phyloP scores from a whole-genome alignment of 1,139 yeast genomes.

The Schwanniomyces etchellsii region DNA sequence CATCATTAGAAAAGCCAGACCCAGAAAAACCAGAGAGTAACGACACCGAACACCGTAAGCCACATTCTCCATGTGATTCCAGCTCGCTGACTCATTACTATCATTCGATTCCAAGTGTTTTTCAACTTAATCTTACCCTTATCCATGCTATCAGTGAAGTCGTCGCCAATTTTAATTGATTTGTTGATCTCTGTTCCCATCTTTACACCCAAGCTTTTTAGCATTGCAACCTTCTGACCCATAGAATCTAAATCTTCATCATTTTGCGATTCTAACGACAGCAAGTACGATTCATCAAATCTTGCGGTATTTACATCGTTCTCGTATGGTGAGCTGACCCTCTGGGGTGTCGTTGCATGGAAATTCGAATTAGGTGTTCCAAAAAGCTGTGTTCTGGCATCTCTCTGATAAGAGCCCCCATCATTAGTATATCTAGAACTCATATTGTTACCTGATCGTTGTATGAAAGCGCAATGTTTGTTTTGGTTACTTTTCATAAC shows the following conservation, averaged over 20 bases:
- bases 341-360: constrained; percentile 22
- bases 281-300: constrained; percentile 52
- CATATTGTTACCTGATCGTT: constrained; percentile 11
- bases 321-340: constrained; percentile 51
- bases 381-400: constrained; percentile 42
- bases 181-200: constrained; percentile 87
- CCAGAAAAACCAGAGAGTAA: constrained; percentile 67
- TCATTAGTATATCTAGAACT: constrained; percentile 30
- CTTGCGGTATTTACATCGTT: constrained; percentile 27
- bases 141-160: constrained; percentile 44
- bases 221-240: constrained; percentile 62
- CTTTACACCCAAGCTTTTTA: constrained; percentile 64
- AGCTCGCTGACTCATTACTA: constrained; percentile 75
- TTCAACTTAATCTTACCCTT: constrained; percentile 46
- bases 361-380: constrained; percentile 18
- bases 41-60: constrained; percentile 60
- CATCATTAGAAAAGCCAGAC: constrained; percentile 56
- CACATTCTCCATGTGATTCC: constrained; percentile 80
- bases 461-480: too few species aligned
- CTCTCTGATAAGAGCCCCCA: constrained; percentile 41
- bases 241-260: constrained; percentile 70
- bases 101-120: constrained; percentile 68
- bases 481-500: too few species aligned
- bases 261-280: constrained; percentile 78
- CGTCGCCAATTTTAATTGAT: constrained; percentile 57